Evolutionary conservation across 2,329 filamentous ascomycete genomes (phyloP).

Genomic region (Cordyceps tenuipes): DNA sequence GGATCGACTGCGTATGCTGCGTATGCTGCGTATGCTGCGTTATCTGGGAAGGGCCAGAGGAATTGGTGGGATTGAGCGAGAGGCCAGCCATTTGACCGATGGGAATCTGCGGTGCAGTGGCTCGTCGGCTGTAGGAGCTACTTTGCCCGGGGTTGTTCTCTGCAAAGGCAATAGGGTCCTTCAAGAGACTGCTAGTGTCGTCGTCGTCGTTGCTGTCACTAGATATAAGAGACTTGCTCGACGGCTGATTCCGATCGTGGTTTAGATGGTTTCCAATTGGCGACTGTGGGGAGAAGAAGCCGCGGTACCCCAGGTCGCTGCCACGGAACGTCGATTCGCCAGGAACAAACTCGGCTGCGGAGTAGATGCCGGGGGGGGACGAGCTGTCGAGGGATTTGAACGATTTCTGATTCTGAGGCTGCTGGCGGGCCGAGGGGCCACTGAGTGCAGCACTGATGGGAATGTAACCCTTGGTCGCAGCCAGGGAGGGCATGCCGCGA

Average conservation of each 20-base stretch:
- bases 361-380: conserved; percentile 48
- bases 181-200: conserved; percentile 63
- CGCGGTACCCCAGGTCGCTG: conserved; percentile 33
- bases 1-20: too few relatives aligned
- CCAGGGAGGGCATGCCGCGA: conserved; percentile 15
- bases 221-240: conserved; percentile 65
- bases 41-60: conserved; percentile 42
- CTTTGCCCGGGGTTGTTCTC: conserved; percentile 39
- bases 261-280: conserved; percentile 60
- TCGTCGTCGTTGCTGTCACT: conserved; percentile 57
- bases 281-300: conserved; percentile 64
- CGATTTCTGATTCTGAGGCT: conserved; percentile 48
- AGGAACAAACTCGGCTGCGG: conserved; percentile 46
- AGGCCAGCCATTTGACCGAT: conserved; percentile 60
- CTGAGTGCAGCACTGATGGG: conserved; percentile 32
- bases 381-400: conserved; percentile 52
- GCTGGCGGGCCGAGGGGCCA: conserved; percentile 33
- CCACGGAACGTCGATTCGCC: conserved; percentile 44
- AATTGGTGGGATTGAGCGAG: conserved; percentile 58
- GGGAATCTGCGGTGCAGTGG: conserved; percentile 64
- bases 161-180: conserved; percentile 64
- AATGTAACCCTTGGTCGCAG: conserved; percentile 19
- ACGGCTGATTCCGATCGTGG: conserved; percentile 45
- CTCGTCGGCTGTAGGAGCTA: conserved; percentile 44
- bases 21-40: conserved; percentile 37